Percentiles rank a stretch among this genome's conserved stretches.
phyloP scores from a whole-genome alignment of 2,329 filamentous ascomycete species.

The Juglanconis oblonga region DNA sequence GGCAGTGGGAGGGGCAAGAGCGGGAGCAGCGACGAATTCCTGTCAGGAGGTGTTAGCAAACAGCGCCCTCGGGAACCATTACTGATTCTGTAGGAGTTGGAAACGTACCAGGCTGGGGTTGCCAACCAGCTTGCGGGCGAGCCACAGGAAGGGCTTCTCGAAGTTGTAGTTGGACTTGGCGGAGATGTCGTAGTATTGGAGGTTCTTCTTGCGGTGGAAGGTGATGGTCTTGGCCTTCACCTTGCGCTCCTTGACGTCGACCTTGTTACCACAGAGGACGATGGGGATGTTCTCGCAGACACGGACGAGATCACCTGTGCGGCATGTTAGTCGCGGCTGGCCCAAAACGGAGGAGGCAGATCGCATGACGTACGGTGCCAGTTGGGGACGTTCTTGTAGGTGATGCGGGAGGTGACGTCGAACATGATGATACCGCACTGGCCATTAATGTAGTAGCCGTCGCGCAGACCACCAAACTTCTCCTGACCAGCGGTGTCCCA shows the following conservation, averaged over 20 bases:
- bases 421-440: slow-evolving; percentile 99
- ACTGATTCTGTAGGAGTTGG: slow-evolving; percentile 2
- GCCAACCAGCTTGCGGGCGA: slow-evolving; percentile 96
- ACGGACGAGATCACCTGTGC: slow-evolving; percentile 87
- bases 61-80: neutral
- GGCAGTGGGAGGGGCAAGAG: slow-evolving; percentile 90
- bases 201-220: slow-evolving; percentile 99
- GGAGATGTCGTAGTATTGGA: slow-evolving; percentile 99
- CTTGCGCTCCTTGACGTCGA: slow-evolving; percentile 99
- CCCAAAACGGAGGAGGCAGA: neutral
- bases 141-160: slow-evolving; percentile 99
- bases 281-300: slow-evolving; percentile 99
- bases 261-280: slow-evolving; percentile 98
- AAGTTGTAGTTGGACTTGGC: slow-evolving; percentile 99
- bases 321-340: slow-evolving; percentile 16
- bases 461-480: slow-evolving; percentile 98
- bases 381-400: slow-evolving; percentile 99
- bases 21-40: slow-evolving; percentile 96
- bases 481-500: slow-evolving; percentile 99
- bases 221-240: slow-evolving; percentile 99
- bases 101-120: slow-evolving; percentile 76
- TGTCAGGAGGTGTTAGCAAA: slow-evolving; percentile 38
- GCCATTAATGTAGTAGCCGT: slow-evolving; percentile 99
- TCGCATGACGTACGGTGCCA: slow-evolving; percentile 85
- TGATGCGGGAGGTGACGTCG: slow-evolving; percentile 98